phyloP scores from a whole-genome alignment of 257 asterid genomes.

The Leonotis leonurus region DNA sequence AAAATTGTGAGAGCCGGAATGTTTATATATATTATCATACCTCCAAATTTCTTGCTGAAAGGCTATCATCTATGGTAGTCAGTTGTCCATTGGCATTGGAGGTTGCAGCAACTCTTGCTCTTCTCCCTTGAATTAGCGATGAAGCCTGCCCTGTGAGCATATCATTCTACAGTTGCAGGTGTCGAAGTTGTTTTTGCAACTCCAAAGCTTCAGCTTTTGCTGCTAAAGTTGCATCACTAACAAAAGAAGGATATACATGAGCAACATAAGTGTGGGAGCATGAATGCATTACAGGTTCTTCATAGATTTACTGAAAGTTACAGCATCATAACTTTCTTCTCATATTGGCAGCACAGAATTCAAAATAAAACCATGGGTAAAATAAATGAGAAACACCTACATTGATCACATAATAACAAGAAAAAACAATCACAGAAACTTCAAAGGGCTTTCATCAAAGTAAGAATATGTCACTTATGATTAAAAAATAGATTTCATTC shows the following conservation, averaged over 20 bases:
- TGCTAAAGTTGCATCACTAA: constrained; percentile 83
- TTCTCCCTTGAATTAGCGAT: constrained; percentile 86
- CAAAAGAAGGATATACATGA: constrained; percentile 22
- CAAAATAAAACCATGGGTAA: no score
- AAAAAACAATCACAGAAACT: no score
- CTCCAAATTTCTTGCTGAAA: constrained; percentile 90
- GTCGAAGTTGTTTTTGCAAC: constrained; percentile 86
- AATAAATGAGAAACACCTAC: not conserved
- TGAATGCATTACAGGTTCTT: constrained; percentile 10
- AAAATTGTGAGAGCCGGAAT: not conserved
- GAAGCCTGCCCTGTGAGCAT: constrained; percentile 90
- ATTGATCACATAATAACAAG: no score
- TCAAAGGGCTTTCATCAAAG: no score
- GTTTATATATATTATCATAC: constrained; percentile 33
- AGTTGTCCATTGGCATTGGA: constrained; percentile 81
- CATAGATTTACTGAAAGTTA: not conserved
- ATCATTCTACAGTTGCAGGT: constrained; percentile 71
- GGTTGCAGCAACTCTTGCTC: constrained; percentile 83
- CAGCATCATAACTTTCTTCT: not conserved
- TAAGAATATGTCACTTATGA: no score
- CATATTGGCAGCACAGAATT: not conserved
- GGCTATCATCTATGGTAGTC: constrained; percentile 69
- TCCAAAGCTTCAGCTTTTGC: constrained; percentile 85
- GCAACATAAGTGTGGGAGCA: constrained; percentile 18
- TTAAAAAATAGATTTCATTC: no score